Conservation (phyloP, 2,329 filamentous ascomycete genomes). For the Myriosclerotinia duriaeana region DNA sequence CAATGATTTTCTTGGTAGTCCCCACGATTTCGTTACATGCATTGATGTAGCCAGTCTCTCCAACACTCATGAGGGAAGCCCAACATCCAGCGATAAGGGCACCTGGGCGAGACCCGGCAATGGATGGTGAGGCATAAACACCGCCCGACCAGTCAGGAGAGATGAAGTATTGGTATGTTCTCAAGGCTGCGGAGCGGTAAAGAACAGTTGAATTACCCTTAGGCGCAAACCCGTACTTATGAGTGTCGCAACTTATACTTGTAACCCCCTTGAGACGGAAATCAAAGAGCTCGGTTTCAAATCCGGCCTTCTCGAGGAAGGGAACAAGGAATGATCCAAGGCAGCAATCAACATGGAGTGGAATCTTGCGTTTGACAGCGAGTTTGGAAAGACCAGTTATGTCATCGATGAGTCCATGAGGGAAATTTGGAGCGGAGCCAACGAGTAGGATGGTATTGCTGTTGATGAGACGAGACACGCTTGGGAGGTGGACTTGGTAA, state of each 20-base stretch:
- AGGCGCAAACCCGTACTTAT: slow-evolving; percentile 98
- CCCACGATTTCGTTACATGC: slow-evolving; percentile 87
- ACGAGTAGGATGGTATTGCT: slow-evolving; percentile 91
- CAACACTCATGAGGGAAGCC: slow-evolving; percentile 85
- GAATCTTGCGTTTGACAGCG: slow-evolving; percentile 74
- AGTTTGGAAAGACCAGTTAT: slow-evolving; percentile 82
- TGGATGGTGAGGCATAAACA: slow-evolving; percentile 89
- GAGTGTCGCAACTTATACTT: slow-evolving; percentile 93
- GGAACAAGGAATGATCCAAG: slow-evolving; percentile 93
- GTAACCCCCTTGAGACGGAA: slow-evolving; percentile 94
- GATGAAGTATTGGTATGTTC: slow-evolving; percentile 95
- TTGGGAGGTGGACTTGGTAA: slow-evolving; percentile 79
- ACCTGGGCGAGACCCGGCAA: slow-evolving; percentile 88
- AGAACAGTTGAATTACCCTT: slow-evolving; percentile 95
- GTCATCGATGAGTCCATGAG: slow-evolving; percentile 96
- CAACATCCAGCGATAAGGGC: slow-evolving; percentile 95
- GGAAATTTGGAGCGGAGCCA: slow-evolving; percentile 94
- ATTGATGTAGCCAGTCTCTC: slow-evolving; percentile 83
- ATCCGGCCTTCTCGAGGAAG: slow-evolving; percentile 89
- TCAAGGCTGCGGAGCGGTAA: slow-evolving; percentile 76
- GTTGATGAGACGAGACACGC: slow-evolving; percentile 83
- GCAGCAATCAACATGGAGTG: slow-evolving; percentile 96
- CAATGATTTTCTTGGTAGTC: slow-evolving; percentile 76
- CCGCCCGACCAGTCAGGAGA: slow-evolving; percentile 93
- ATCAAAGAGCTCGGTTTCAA: slow-evolving; percentile 84